Base-by-base conservation (phyloP, 2,329 filamentous ascomycete genomes). In the Samsoniella hepiali region DNA sequence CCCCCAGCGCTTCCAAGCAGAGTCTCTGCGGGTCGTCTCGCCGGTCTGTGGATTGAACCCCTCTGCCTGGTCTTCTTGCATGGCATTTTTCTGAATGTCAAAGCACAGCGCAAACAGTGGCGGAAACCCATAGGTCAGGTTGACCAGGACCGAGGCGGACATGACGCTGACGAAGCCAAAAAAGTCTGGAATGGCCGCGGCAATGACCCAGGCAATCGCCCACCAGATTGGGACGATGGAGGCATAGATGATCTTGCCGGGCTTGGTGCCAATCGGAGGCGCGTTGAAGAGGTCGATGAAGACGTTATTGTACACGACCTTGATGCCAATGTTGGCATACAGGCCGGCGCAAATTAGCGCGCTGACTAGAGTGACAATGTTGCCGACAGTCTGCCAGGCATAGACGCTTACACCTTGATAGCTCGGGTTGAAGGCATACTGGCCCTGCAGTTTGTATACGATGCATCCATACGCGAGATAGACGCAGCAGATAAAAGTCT, bases 51-150 rank as follows among this genome's bases (percentile, higher is more conserved):
- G 67, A 62, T 70, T 44, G 27, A 66, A 68, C 22, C 65, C 65
- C 38, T 67, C 68, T 34, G 64, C 67, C 17, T 64, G 47, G 4
- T 47, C 51, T 6, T 31, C 34, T 22, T 65, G 63, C 17, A 68
- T 64, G 11, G 69, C 65, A 42, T 64, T 60, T 29, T 63, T 66
- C 51, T 66, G 66, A 10, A 68, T 66, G 50, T 65, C 65, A 50
- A 63, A 67, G 15, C 65, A 65, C 3, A 69, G 51, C 15, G 66
- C 66, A 50, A 69, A 64, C 8, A 70, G 55, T 8, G 82, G 81
- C 0, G 84, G 83, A 68, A 87, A 82, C 3, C 82, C 85, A 72
- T 87, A 88, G 3, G 81, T 83, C 72, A 87, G 86, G 64, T 84
- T 81, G 60, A 87, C 70, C 63, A 85, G 83, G 67, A 80, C 84